A percentile compares a stretch with the other conserved stretches of the same genome.
phyloP scores from a whole-genome alignment of 768 basidiomycete species.

The Lactarius akahatsu region DNA sequence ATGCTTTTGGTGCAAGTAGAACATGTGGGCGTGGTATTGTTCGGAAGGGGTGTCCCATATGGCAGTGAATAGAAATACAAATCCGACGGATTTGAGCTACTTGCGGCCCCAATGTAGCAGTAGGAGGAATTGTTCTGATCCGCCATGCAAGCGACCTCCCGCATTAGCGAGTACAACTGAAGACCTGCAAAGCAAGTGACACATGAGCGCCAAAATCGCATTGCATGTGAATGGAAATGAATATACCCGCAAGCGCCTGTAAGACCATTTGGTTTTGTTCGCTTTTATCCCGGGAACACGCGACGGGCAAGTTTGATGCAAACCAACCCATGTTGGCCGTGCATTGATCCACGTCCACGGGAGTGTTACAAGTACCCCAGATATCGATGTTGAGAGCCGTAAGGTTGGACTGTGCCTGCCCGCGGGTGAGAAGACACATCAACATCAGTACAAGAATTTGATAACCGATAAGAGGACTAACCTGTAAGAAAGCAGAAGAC shows the following conservation, averaged over 20 bases:
- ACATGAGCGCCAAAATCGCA: neutral
- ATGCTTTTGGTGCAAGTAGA: conserved; percentile 61
- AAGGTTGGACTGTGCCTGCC: conserved; percentile 64
- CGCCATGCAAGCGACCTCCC: conserved; percentile 56
- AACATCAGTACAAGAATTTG: conserved; percentile 21
- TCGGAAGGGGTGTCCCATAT: conserved; percentile 54
- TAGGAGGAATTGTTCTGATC: conserved; percentile 61
- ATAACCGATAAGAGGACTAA: conserved; percentile 34
- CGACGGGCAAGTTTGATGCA: conserved; percentile 44
- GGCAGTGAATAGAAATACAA: conserved; percentile 73
- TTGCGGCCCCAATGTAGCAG: conserved; percentile 70
- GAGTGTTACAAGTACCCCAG: conserved; percentile 81
- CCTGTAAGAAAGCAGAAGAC: conserved; percentile 56
- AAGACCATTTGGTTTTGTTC: conserved; percentile 51
- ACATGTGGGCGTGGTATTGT: conserved; percentile 53
- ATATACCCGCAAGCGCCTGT: conserved; percentile 55
- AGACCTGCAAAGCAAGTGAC: conserved; percentile 46
- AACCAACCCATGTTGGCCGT: conserved; percentile 67
- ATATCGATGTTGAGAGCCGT: conserved; percentile 63
- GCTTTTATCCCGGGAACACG: conserved; percentile 58
- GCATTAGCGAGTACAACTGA: conserved; percentile 60
- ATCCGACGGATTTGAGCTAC: conserved; percentile 57
- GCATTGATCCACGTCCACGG: conserved; percentile 49
- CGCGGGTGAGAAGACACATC: conserved; percentile 17
- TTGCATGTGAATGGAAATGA: neutral